Evolutionary conservation across 352 stramenopile species (phyloP), one percentile per base, ranked within the genome.

Genomic region (Phytophthora tubulina): DNA sequence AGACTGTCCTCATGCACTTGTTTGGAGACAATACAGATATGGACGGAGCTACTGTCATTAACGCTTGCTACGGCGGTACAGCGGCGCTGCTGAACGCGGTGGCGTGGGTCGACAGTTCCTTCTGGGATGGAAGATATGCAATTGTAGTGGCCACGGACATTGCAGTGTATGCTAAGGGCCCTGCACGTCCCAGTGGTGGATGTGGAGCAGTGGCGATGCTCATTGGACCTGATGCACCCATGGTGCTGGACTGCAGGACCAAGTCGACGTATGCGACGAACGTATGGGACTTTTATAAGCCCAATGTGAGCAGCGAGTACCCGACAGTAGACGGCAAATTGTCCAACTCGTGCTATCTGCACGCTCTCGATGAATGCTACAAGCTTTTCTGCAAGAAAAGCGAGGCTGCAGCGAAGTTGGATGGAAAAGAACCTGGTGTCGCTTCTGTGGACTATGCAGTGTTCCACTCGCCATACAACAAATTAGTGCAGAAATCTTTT

Each of bases 381-480:
- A 41, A 77, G 42, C 86, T 91, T 50, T 98, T 98, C 67, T 91
- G 88, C 56, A 78, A 89, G 41, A 98, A 98, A 78, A 88, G 85
- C 58, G 79, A 88, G 54, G 4, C 51, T 31, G 6, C 41, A 8
- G 42, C 54, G 15, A 79, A 65, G 7, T 33, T 33, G 1, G 51
- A 67, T 13, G 64, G 32, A 32, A 57, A 73, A 52, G 55, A 67
- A 13, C 27, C 63, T 48, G 41, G 69, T 11, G 71, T 98, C 6
- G 75, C 79, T 4, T 78, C 86, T 11, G 71, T 98, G 11, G 96
- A 99, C 79, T 98, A 95, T 76, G 94, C 93, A 33, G 85, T 98
- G 15, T 99, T 99, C 82, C 98, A 99, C 88, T 97, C 97, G 27
- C 98, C 98, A 1, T 99, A 99, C 93, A 99, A 99, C 83, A 99